A percentile compares a stretch with the other conserved stretches of the same genome.
These are phyloP conservation scores for Lotmaria passim DNA, from an alignment of 208 protist genomes.

Conservation along the genomic window DNA sequence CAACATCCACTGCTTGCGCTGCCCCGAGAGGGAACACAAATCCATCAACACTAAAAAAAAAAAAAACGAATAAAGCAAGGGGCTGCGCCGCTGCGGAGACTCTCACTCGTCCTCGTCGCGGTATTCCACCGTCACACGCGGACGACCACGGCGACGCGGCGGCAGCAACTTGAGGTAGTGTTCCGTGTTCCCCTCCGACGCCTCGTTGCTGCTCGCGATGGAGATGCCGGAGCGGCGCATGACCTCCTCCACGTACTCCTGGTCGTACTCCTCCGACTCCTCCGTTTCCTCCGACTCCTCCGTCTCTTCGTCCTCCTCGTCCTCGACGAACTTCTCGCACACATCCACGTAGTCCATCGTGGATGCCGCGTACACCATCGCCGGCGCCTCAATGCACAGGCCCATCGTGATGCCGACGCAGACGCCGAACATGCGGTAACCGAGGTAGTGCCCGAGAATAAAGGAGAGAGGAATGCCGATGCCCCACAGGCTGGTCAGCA, in stretches of 20 bases:
- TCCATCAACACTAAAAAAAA: no score
- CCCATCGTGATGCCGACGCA: slow-evolving; percentile 80
- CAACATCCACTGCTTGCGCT: not conserved
- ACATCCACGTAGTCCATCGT: slow-evolving; percentile 68
- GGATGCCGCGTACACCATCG: slow-evolving; percentile 64
- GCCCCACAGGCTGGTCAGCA: slow-evolving; percentile 75
- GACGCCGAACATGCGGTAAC: slow-evolving; percentile 70
- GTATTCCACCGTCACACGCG: slow-evolving; percentile 30
- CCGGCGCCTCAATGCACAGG: slow-evolving; percentile 80
- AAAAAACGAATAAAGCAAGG: not conserved
- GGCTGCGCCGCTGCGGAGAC: not conserved
- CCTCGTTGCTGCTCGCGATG: slow-evolving; percentile 30
- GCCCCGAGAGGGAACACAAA: not conserved
- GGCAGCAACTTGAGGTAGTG: slow-evolving; percentile 57
- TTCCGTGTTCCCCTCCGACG: slow-evolving; percentile 40
- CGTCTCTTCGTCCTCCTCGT: slow-evolving; percentile 62
- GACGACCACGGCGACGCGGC: slow-evolving; percentile 40
- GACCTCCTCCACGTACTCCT: slow-evolving; percentile 70
- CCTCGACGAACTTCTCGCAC: slow-evolving; percentile 67
- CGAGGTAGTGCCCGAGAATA: slow-evolving; percentile 60
- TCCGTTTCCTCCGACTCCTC: slow-evolving; percentile 57
- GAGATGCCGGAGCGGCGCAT: slow-evolving; percentile 82
- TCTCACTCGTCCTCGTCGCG: slow-evolving; percentile 40
- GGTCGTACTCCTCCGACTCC: slow-evolving; percentile 58
- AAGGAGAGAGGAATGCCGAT: slow-evolving; percentile 75